A percentile compares a stretch with the other conserved stretches of the same genome.
These are phyloP conservation scores for Lactarius pseudohatsudake DNA, from an alignment of 768 basidiomycete genomes.

Conservation along the genomic window DNA sequence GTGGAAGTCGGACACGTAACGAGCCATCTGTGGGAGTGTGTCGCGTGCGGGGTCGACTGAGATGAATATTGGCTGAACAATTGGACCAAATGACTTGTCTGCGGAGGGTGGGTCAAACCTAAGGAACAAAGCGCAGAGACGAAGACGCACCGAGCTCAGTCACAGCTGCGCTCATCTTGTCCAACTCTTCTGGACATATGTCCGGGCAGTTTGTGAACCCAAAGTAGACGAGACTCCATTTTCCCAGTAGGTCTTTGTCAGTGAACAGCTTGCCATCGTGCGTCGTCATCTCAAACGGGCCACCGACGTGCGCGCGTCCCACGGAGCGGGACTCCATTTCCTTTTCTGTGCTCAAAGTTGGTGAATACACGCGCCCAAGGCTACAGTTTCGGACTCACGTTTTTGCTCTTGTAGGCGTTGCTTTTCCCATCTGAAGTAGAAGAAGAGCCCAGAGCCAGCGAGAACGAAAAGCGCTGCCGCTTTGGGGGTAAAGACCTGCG, in stretches of 20 bases:
- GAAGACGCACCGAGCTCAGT: constrained; percentile 60
- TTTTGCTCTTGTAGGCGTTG: constrained; percentile 69
- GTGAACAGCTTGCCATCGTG: constrained; percentile 71
- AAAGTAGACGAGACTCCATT: constrained; percentile 93
- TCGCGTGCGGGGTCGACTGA: constrained; percentile 97
- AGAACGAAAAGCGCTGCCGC: constrained; percentile 83
- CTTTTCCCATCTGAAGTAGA: constrained; percentile 91
- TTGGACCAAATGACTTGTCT: constrained; percentile 69
- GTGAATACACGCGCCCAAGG: not conserved
- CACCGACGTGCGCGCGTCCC: constrained; percentile 88
- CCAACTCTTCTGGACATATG: constrained; percentile 96
- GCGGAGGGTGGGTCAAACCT: constrained; percentile 10
- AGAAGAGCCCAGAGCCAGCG: constrained; percentile 78
- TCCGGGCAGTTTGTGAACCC: constrained; percentile 99
- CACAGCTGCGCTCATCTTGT: constrained; percentile 85
- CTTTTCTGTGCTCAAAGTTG: constrained; percentile 44
- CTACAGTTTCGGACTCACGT: constrained; percentile 45
- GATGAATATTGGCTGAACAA: constrained; percentile 90
- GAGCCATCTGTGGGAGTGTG: constrained; percentile 54
- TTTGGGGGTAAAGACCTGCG: constrained; percentile 87
- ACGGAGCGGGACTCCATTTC: constrained; percentile 71
- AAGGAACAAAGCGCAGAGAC: not conserved
- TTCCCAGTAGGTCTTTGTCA: constrained; percentile 79
- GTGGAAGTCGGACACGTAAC: constrained; percentile 85
- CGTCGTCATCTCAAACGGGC: constrained; percentile 77